Conservation (phyloP, 225 moss, liverwort and hornwort genomes). For the Polytrichum commune region DNA sequence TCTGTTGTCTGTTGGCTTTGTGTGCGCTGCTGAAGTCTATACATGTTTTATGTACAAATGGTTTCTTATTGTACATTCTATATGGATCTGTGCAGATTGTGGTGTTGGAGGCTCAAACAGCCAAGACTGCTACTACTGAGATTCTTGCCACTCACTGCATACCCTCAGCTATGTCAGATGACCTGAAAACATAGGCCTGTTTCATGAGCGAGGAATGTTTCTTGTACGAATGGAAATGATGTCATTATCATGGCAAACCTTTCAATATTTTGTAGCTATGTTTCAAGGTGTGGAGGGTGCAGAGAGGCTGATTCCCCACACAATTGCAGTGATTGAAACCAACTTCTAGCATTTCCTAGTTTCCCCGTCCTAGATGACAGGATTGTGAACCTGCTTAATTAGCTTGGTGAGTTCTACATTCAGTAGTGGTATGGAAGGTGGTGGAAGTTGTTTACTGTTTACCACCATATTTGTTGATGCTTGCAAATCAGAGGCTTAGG, state of each 20-base stretch:
- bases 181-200: slow-evolving; percentile 63
- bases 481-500: too few relatives aligned
- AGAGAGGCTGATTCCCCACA: not conserved
- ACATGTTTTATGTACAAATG: not conserved
- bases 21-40: too few relatives aligned
- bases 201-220: slow-evolving; percentile 9
- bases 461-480: too few relatives aligned
- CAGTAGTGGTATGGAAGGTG: too few relatives aligned
- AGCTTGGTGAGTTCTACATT: too few relatives aligned
- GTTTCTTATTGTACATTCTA: slow-evolving; percentile 1
- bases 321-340: slow-evolving; percentile 2
- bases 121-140: slow-evolving; percentile 87
- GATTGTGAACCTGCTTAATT: too few relatives aligned
- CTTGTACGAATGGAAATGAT: slow-evolving; percentile 15
- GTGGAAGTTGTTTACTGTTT: too few relatives aligned
- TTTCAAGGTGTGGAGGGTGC: slow-evolving; percentile 6
- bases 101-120: slow-evolving; percentile 84
- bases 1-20: too few relatives aligned
- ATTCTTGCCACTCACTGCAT: slow-evolving; percentile 98
- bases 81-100: slow-evolving; percentile 73
- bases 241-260: slow-evolving; percentile 12
- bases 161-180: slow-evolving; percentile 94
- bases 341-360: not conserved
- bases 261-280: slow-evolving; percentile 32
- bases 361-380: not conserved